Base-by-base conservation (phyloP, 129 eudicot species). In the Flaveria sonorensis region DNA sequence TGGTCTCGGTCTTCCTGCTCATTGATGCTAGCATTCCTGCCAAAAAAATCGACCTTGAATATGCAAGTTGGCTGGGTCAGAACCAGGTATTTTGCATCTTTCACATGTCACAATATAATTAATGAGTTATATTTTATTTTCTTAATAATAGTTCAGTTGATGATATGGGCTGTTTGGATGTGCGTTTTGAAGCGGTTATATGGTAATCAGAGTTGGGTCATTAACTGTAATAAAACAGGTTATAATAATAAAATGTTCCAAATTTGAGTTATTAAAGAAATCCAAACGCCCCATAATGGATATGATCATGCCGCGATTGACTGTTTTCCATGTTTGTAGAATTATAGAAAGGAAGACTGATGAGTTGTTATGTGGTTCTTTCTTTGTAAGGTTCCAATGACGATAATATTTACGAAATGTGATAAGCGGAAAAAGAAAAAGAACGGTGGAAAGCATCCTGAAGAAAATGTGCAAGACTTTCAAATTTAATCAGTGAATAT, bases 21-120 rank as follows among this genome's bases (percentile, higher is more conserved):
- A 87, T 93, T 32, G 98, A 93, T 81, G 98, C 98, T 63, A 90
- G 96, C 82, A 93, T 93, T 77, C 97, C 98, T 47, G 92, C 93
- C 39, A 93, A 89, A 74, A 84, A 83, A 63, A 84, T 91, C 48
- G 98, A 90, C 87, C 97, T 90, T 10, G 97, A 93, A 74, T 93
- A 90, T 83, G 98, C 97, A 12, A 89, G 97, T 75, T 93, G 97
- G 98, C 82, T 93, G 82, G 98, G 96, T 28, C 87, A 87, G 66
- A 90, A 93, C 66, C 84, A 93, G 93, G 98, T 93, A 67, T 20
- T 51, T 82, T 40, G 23, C 57, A 70, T 51, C 39, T 42, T 39
- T 28, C 26, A 52, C 10, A 47, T 12, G 7, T 81, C 65, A 40
- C 28, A 50, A 77, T 7, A 28, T 10, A 6, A 21, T 39, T 2